Percentiles rank a stretch among this genome's conserved stretches.
phyloP scores from a whole-genome alignment of 2,329 filamentous ascomycete genomes.

The Colletotrichum lindemuthianum region DNA sequence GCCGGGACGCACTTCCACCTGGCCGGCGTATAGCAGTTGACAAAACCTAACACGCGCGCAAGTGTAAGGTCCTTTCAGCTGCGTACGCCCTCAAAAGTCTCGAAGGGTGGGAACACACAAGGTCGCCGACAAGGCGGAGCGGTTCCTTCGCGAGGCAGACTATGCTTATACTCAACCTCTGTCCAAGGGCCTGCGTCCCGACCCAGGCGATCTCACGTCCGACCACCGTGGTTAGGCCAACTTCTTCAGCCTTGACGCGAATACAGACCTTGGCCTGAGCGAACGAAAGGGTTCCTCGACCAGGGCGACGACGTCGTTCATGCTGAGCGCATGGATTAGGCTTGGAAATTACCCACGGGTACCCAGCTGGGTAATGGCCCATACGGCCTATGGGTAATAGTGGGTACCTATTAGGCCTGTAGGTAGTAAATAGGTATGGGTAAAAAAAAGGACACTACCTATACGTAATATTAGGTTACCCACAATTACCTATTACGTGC shows the following conservation, averaged over 20 bases:
- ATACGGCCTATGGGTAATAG: no score
- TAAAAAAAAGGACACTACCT: no score
- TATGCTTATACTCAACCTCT: slow-evolving; percentile 50
- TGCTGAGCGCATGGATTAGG: no score
- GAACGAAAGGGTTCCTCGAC: slow-evolving; percentile 61
- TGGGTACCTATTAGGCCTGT: no score
- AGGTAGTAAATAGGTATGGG: no score
- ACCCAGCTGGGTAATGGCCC: no score
- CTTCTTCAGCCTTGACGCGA: slow-evolving; percentile 66
- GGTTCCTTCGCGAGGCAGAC: slow-evolving; percentile 56
- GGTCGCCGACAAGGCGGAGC: slow-evolving; percentile 60
- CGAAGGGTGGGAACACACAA: slow-evolving; percentile 65
- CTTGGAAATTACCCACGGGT: no score
- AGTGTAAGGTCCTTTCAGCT: slow-evolving; percentile 59
- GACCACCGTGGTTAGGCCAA: slow-evolving; percentile 63
- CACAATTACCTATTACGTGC: no score
- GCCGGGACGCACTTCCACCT: slow-evolving; percentile 61
- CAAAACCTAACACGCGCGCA: slow-evolving; percentile 60
- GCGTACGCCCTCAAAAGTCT: slow-evolving; percentile 65
- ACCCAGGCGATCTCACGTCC: slow-evolving; percentile 54
- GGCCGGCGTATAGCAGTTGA: slow-evolving; percentile 62
- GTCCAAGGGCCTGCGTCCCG: slow-evolving; percentile 39
- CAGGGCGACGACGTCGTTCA: slow-evolving; percentile 55
- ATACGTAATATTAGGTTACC: no score
- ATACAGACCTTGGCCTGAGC: slow-evolving; percentile 64